These are phyloP conservation scores for Pugionium dolabratum DNA, from an alignment of 345 rosid genomes.

Conservation along the genomic window DNA sequence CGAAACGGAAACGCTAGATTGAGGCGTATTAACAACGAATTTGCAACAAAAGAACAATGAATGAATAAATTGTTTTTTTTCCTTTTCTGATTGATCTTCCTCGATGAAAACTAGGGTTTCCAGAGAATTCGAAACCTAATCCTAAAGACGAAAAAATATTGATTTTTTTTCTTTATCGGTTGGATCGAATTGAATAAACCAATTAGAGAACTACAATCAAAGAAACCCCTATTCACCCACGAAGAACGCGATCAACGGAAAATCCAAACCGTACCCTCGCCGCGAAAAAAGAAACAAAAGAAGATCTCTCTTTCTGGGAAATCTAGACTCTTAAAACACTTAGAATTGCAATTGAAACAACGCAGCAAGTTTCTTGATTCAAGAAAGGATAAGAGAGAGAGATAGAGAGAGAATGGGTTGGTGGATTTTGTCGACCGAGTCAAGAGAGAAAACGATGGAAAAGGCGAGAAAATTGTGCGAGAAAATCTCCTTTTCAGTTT, in stretches of 20 bases:
- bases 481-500: conserved; percentile 2
- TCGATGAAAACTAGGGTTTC: conserved; percentile 41
- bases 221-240: too few relatives aligned
- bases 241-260: conserved; percentile 20
- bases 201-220: neutral
- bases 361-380: too few relatives aligned
- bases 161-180: neutral
- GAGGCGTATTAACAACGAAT: conserved; percentile 38
- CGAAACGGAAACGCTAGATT: conserved; percentile 14
- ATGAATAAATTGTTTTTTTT: conserved; percentile 2
- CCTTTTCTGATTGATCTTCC: conserved; percentile 1
- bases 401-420: conserved; percentile 32
- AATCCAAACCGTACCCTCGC: conserved; percentile 40
- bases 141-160: neutral
- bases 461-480: conserved; percentile 34
- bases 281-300: conserved; percentile 10
- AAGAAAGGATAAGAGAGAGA: neutral
- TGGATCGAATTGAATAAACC: neutral
- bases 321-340: conserved; percentile 2
- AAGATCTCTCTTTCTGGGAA: conserved; percentile 28
- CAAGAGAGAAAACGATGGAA: conserved; percentile 44
- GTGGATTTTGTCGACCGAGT: conserved; percentile 41
- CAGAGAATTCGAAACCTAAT: conserved; percentile 22
- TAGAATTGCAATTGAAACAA: too few relatives aligned
- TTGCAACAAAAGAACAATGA: conserved; percentile 31